Conservation (phyloP, 306 rosid genomes). For the Corylus americana region DNA sequence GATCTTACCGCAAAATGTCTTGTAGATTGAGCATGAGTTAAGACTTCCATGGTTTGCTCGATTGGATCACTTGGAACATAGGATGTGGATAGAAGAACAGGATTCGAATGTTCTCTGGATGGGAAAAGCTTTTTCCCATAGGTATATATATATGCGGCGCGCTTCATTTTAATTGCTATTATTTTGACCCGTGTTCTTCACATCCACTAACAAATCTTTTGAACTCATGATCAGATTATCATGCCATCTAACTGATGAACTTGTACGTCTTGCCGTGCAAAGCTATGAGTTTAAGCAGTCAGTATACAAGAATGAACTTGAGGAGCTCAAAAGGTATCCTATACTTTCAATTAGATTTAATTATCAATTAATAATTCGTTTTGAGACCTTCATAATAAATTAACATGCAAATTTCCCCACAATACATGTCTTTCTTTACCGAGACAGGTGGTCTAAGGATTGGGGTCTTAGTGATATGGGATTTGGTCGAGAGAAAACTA, state of each 20-base stretch:
- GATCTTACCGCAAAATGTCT: not conserved
- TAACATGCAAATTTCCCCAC: not conserved
- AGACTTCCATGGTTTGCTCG: constrained; percentile 60
- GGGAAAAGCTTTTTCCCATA: constrained; percentile 39
- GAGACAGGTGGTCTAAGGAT: constrained; percentile 46
- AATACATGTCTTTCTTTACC: not conserved
- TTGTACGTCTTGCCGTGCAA: constrained; percentile 45
- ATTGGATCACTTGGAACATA: constrained; percentile 58
- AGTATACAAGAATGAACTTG: constrained; percentile 43
- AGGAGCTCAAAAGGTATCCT: constrained; percentile 40
- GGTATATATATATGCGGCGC: constrained; percentile 19
- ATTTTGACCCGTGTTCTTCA: not conserved
- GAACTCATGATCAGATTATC: constrained; percentile 31
- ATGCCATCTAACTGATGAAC: constrained; percentile 18
- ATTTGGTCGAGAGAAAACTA: constrained; percentile 67
- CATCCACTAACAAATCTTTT: not conserved
- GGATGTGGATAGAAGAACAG: constrained; percentile 49
- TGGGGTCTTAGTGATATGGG: constrained; percentile 44
- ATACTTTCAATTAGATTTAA: not conserved
- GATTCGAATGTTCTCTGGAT: constrained; percentile 45
- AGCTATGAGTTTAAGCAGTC: constrained; percentile 42
- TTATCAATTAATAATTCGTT: not conserved
- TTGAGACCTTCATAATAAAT: not conserved
- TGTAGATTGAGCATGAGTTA: constrained; percentile 52
- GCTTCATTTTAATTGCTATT: too few species aligned